Evolutionary conservation across 345 rosid species (phyloP).

Genomic region (Eucalyptus sp.): DNA sequence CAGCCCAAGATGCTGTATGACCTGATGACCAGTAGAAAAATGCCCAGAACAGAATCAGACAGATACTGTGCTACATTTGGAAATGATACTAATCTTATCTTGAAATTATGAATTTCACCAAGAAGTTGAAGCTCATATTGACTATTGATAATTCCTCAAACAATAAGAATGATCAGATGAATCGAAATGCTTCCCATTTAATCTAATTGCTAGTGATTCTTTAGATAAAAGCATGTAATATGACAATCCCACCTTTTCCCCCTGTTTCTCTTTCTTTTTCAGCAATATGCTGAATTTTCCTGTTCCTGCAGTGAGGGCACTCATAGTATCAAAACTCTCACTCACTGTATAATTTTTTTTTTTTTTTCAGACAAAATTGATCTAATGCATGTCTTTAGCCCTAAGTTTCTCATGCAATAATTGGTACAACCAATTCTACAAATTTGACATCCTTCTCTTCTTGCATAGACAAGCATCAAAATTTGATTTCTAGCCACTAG

Average conservation of each 20-base stretch:
- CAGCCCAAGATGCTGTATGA: constrained; percentile 89
- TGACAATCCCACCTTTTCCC: background rate
- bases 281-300: background rate
- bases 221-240: background rate
- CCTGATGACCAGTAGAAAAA: constrained; percentile 4
- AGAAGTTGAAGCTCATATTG: background rate
- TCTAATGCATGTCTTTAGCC: background rate
- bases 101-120: background rate
- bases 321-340: background rate
- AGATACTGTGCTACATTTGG: background rate
- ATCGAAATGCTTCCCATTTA: background rate
- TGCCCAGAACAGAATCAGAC: background rate
- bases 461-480: background rate
- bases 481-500: background rate
- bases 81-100: background rate
- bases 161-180: background rate
- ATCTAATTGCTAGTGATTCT: background rate
- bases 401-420: background rate
- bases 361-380: background rate
- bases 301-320: background rate
- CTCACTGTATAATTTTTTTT: no score
- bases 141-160: background rate
- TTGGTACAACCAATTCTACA: background rate
- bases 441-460: background rate
- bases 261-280: background rate